A percentile compares a stretch with the other conserved stretches of the same genome.
Evolutionary conservation across 192 early-diverging fungal species (phyloP).

Genomic region (Coemansia sp.): DNA sequence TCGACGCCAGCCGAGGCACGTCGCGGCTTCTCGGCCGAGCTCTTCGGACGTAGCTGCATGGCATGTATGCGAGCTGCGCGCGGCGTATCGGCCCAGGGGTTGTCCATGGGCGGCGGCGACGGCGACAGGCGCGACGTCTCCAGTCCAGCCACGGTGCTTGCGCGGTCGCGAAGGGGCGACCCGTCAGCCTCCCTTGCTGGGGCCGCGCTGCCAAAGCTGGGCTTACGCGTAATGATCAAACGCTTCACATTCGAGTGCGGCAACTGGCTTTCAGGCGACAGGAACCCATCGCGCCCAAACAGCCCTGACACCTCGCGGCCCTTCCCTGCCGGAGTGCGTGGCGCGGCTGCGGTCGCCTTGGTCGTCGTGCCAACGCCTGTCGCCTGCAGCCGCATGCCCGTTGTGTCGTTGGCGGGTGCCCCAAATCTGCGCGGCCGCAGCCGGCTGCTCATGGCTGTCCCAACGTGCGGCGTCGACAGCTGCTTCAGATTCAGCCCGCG

Average conservation of each 20-base stretch:
- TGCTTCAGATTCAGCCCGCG: conserved; percentile 68
- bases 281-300: conserved; percentile 56
- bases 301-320: conserved; percentile 5
- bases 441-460: conserved; percentile 53
- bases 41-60: not conserved
- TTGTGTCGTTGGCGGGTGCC: conserved; percentile 28
- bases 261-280: conserved; percentile 65
- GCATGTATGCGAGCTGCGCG: not conserved
- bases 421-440: conserved; percentile 78
- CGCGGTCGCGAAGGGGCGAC: conserved; percentile 13
- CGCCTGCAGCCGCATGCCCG: conserved; percentile 10
- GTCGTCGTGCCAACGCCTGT: conserved; percentile 32
- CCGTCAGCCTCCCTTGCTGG: not conserved
- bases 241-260: conserved; percentile 74
- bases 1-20: conserved; percentile 4
- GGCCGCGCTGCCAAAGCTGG: conserved; percentile 20
- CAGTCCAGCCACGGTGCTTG: not conserved
- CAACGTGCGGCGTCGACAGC: conserved; percentile 70
- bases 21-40: not conserved
- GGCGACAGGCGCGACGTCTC: not conserved
- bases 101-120: conserved; percentile 18
- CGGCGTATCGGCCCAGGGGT: conserved; percentile 21
- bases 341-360: conserved; percentile 24
- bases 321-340: conserved; percentile 2
- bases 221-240: conserved; percentile 59